Evolutionary conservation across 208 protist genomes (phyloP).

Genomic region (Crithidia brevicula): DNA sequence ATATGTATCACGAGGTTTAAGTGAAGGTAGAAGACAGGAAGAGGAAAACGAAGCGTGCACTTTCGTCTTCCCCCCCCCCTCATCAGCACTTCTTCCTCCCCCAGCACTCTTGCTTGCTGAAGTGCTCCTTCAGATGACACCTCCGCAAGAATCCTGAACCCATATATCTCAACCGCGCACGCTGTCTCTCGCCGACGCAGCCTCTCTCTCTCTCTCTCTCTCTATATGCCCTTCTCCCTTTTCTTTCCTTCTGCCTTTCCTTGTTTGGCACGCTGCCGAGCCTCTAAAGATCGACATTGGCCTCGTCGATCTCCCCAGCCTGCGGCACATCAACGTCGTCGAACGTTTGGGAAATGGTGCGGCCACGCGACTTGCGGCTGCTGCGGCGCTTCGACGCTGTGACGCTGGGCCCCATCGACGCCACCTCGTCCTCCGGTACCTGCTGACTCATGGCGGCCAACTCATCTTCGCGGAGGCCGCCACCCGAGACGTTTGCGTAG

Average conservation of each 20-base stretch:
- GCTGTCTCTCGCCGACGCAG: too few relatives aligned
- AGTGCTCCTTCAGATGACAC: too few relatives aligned
- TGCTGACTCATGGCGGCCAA: not conserved
- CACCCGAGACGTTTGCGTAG: slow-evolving; percentile 7
- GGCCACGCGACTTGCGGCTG: slow-evolving; percentile 30
- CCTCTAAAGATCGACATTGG: slow-evolving; percentile 41
- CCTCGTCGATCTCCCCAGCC: slow-evolving; percentile 47
- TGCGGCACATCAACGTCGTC: slow-evolving; percentile 46
- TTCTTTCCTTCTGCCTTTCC: not conserved
- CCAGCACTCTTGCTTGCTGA: too few relatives aligned
- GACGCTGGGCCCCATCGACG: slow-evolving; percentile 14
- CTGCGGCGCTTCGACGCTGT: slow-evolving; percentile 33
- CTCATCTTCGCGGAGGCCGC: slow-evolving; percentile 16
- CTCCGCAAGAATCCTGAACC: too few relatives aligned
- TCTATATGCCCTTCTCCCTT: not conserved
- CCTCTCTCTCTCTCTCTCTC: too few relatives aligned
- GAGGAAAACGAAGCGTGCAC: too few relatives aligned
- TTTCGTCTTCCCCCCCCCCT: too few relatives aligned
- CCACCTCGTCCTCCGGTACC: not conserved
- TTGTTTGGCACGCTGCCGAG: not conserved
- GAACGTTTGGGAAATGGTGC: slow-evolving; percentile 37
- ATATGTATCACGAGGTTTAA: too few relatives aligned
- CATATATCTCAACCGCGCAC: too few relatives aligned
- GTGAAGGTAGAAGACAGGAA: too few relatives aligned
- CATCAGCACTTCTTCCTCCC: too few relatives aligned